Conservation (phyloP, 495 filamentous ascomycete species). For the Ramalina intermedia region DNA sequence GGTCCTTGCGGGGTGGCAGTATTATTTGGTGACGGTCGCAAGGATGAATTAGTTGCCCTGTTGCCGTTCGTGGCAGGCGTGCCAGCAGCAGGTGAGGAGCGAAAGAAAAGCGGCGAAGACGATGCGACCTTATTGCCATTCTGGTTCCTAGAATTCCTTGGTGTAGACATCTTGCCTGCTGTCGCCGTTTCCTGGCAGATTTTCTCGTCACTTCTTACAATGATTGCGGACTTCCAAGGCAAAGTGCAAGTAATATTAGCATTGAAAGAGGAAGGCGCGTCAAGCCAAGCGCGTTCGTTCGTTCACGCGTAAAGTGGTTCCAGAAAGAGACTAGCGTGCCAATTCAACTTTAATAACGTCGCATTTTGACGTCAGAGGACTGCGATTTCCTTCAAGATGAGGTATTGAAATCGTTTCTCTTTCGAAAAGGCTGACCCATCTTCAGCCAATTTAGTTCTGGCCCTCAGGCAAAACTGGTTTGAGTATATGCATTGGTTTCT, state of each 20-base stretch:
- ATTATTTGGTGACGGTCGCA: slow-evolving; percentile 43
- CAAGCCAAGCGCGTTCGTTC: background rate
- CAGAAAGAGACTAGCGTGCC: background rate
- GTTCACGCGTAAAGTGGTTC: slow-evolving; percentile 1
- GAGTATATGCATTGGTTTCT: background rate
- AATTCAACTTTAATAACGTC: too few relatives aligned
- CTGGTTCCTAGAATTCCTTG: background rate
- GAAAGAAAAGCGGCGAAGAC: slow-evolving; percentile 74
- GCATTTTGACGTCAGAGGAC: too few relatives aligned
- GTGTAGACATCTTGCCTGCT: background rate
- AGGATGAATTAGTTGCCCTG: slow-evolving; percentile 51
- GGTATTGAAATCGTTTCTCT: too few relatives aligned
- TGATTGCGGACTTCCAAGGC: background rate
- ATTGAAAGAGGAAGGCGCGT: background rate
- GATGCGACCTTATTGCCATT: slow-evolving; percentile 27
- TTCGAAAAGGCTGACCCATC: too few relatives aligned
- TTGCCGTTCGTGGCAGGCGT: slow-evolving; percentile 39
- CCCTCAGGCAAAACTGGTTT: too few relatives aligned
- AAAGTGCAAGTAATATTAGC: background rate
- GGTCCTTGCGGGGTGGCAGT: slow-evolving; percentile 59
- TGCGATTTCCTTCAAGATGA: too few relatives aligned
- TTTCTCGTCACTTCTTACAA: background rate
- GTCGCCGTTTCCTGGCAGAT: background rate
- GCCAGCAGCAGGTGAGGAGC: slow-evolving; percentile 51
- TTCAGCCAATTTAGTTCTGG: too few relatives aligned